A percentile compares a stretch with the other conserved stretches of the same genome.
phyloP scores from a whole-genome alignment of 2,329 filamentous ascomycete species.

The Fusarium hainanense region DNA sequence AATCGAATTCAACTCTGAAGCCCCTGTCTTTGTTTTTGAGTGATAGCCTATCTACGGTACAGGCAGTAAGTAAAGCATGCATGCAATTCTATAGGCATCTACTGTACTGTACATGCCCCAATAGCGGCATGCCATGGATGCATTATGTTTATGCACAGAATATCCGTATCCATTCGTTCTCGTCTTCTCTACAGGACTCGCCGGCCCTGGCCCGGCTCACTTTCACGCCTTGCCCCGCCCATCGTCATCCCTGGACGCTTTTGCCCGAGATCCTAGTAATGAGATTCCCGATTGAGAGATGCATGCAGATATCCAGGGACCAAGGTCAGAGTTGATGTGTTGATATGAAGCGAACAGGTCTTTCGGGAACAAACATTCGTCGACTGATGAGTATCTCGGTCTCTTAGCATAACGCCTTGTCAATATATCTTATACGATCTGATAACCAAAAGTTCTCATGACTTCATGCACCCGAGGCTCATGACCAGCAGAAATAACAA shows the following conservation, averaged over 20 bases:
- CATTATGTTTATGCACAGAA: constrained; percentile 15
- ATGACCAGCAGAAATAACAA: constrained; percentile 16
- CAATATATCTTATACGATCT: neutral
- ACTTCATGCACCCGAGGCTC: neutral
- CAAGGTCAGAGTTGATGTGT: neutral
- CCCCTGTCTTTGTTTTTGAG: neutral
- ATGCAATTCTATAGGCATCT: neutral
- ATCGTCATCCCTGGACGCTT: constrained; percentile 11
- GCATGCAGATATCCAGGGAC: constrained; percentile 33
- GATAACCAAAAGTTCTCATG: neutral
- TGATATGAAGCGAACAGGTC: constrained; percentile 1
- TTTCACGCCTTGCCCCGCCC: constrained; percentile 10
- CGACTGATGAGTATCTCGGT: neutral
- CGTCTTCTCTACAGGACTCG: neutral
- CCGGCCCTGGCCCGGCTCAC: neutral
- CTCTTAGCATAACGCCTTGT: neutral
- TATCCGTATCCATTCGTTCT: neutral
- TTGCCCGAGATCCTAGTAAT: constrained; percentile 1
- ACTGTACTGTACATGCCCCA: neutral
- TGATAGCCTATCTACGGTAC: neutral
- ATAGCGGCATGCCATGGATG: constrained; percentile 2
- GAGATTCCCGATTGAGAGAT: constrained; percentile 32
- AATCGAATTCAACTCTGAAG: constrained; percentile 9
- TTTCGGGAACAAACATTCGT: neutral
- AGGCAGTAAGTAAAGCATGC: neutral